Base-by-base conservation (phyloP, 495 filamentous ascomycete species). In the Thermochaetoides thermophila region DNA sequence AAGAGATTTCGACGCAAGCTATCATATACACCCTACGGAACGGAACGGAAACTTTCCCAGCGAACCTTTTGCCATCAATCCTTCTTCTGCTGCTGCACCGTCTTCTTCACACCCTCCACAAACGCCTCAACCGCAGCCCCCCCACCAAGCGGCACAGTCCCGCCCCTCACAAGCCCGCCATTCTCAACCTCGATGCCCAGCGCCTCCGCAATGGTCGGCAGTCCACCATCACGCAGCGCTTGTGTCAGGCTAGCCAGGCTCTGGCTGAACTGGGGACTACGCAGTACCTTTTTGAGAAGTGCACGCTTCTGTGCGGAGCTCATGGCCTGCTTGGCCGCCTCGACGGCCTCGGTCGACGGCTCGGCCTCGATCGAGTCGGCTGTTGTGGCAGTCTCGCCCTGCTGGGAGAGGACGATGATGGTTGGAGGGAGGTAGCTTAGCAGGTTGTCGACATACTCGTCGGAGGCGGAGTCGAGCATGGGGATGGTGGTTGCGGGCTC, bases 101-200 rank as follows among this genome's bases (percentile, higher is more conserved):
- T 73, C 60, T 70, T 73, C 64, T 78, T 84, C 18, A 95, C 71
- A 8, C 87, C 91, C 35, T 83, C 69, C 20, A 97, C 63, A 57
- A 96, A 97, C 7, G 79, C 80, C 56, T 91, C 78, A 3, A 97
- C 76, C 16, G 84, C 84, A 46, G 89, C 79, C 19, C 78, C 81
- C 33, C 85, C 87, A 35, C 83, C 84, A n/a, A 92, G 54, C 4
- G 85, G 83, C 55, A 92, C 71, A 33, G 70, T 73, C 3, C 74
- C 71, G 10, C 80, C 76, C 40, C 65, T 64, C 44, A 89, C 69
- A 38, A 78, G 77, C 6, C 87, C 89, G 27, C 82, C 83, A 53
- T 92, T 82, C 38, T 73, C 67, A 14, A 97, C 70, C 31, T 69
- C 68, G 35, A 96, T 70, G 13, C 75, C 67, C 19, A 99, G 55